Base-by-base conservation (phyloP, 768 basidiomycete species). In the Tephrocybe sp. region DNA sequence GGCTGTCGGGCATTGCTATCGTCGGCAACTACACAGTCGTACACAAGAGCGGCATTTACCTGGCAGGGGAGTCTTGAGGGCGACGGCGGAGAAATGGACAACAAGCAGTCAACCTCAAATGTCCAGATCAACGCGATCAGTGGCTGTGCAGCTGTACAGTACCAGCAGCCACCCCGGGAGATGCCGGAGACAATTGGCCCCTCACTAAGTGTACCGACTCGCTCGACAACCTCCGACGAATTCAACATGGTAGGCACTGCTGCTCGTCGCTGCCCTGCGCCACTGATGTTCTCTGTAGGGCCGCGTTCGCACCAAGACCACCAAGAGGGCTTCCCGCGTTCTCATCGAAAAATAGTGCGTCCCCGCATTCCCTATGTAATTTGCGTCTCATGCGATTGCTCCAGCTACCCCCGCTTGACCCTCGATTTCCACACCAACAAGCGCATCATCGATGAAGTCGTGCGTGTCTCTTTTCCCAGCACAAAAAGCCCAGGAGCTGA, bases 351-450 rank as follows among this genome's bases (percentile, higher is more conserved):
- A 98, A 84, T 99, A 98, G 90, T 92, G 65, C 69, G 90, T 80
- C 47, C 14, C 21, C 33, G 15, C 23, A 12, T 28, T 37, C 10
- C 3, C 25, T 21, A n/a, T 8, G 25, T 2, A 3, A 43, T 11
- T 51, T 17, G 20, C 5, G n/a, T 45, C 44, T 53, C 38, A 32
- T 39, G 26, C 21, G 15, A 38, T 42, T 44, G n/a, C n/a, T 30
- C 20, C 65, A 93, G 90, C 85, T 99, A 99, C 80, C 96, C 96
- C 62, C 92, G 96, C 68, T 86, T 99, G 64, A 98, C 96, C 60
- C 90, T 98, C 71, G 96, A 98, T 72, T 98, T 98, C 76, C 94
- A 98, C 85, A 97, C 94, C 71, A 98, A 98, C 88, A 98, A 98
- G 78, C 88, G 94, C 60, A 92, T 96, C 73, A 93, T 96, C 73